Evolutionary conservation across 441 rosid species (phyloP), one percentile per base, ranked within the genome.

Genomic region (Daphne laureola): DNA sequence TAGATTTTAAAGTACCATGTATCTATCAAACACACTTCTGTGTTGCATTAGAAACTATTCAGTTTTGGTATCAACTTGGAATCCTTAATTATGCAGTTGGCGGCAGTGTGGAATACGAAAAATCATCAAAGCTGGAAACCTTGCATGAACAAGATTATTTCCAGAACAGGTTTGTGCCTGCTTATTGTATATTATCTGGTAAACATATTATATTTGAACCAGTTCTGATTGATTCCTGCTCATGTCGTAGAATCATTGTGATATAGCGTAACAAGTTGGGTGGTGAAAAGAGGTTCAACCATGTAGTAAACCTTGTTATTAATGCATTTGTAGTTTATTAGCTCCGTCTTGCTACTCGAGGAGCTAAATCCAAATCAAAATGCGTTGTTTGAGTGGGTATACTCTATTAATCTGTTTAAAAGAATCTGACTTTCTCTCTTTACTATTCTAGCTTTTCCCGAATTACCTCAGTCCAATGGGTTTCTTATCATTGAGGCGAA

Each of bases 401-500:
- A 48, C 16, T 46, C 17, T 26, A 51, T 49, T 36, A 55, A 14
- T 31, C 41, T 55, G 41, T 50, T 48, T 18, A 31, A 21, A 12
- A 12, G 45, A 59, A 36, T 42, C 64, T 75, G 49, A 76, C 61
- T 51, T 25, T 54, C 23, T 36, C 50, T 55, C 47, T 44, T 47
- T 55, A 17, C 54, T 49, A 44, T 60, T 59, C 41, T 53, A 64
- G 73, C 73, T 51, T 68, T 65, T 43, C 40, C 67, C 67, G 89
- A 79, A 68, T 61, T 81, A 72, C 82, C 89, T 2, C 63, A 66
- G 63, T 77, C 95, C 17, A 93, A 85, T 73, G 97, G 97, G 62
- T 93, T 65, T 65, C 87, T 93, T 17, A 84, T 93, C 36, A 77
- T 93, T 44, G 98, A 93, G 79, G 98, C 98, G 3, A 90, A 90